Evolutionary conservation across 139 green algal species (phyloP).

Genomic region (Chlamydomonas incerta): DNA sequence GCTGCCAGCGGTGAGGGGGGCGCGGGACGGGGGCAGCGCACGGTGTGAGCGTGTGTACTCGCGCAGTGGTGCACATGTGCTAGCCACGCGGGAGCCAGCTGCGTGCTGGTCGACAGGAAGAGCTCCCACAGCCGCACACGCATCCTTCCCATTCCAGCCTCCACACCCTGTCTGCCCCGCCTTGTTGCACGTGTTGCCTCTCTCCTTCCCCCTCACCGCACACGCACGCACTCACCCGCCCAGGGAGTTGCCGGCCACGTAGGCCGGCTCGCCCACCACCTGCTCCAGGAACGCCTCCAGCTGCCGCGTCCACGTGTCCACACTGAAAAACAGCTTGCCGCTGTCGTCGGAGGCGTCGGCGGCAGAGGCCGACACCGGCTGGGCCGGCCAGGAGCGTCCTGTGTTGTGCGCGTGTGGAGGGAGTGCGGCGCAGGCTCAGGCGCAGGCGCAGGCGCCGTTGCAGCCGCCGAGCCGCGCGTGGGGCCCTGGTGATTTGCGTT

Average conservation of each 20-base stretch:
- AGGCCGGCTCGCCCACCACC: conserved; percentile 52
- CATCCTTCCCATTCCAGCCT: too few relatives aligned
- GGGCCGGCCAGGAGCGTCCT: conserved; percentile 7
- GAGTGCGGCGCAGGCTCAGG: not conserved
- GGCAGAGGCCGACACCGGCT: not conserved
- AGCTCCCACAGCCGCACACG: too few relatives aligned
- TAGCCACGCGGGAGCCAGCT: too few relatives aligned
- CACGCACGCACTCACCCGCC: conserved; percentile 41
- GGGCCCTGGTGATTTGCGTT: too few relatives aligned
- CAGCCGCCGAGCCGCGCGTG: too few relatives aligned
- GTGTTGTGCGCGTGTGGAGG: not conserved
- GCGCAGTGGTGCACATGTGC: too few relatives aligned
- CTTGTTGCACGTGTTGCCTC: too few relatives aligned
- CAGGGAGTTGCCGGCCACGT: conserved; percentile 56
- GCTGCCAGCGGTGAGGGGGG: not conserved
- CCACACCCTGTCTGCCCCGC: too few relatives aligned
- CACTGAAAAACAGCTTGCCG: conserved; percentile 34
- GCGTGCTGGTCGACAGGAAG: too few relatives aligned
- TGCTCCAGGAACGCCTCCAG: conserved; percentile 55
- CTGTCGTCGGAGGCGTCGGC: too few relatives aligned
- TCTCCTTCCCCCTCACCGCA: not conserved
- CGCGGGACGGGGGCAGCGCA: not conserved
- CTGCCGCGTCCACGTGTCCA: conserved; percentile 67
- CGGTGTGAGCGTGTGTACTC: too few relatives aligned
- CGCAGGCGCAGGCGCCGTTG: too few relatives aligned